These are phyloP conservation scores for Auriscalpium microsporum DNA, from an alignment of 768 basidiomycete genomes.

Conservation along the genomic window DNA sequence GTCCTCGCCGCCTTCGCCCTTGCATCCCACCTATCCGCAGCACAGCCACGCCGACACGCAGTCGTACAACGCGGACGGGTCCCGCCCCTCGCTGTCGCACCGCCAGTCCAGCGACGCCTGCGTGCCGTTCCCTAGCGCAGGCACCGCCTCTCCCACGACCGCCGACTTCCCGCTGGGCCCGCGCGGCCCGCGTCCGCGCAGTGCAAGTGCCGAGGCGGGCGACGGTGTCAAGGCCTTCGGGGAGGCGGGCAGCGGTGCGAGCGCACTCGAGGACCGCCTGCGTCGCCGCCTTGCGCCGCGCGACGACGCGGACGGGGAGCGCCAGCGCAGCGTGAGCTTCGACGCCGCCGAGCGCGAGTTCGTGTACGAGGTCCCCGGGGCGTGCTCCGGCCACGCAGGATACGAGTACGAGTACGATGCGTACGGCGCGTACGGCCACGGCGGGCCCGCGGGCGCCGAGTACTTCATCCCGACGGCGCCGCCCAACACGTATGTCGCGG, in stretches of 20 bases:
- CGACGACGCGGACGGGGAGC: background rate
- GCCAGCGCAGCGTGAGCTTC: conserved; percentile 15
- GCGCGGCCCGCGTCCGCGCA: conserved; percentile 10
- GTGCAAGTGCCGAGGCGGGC: conserved; percentile 15
- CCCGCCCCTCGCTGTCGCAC: background rate
- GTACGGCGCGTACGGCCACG: background rate
- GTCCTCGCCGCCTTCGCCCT: background rate
- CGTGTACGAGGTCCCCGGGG: background rate
- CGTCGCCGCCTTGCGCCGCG: conserved; percentile 9
- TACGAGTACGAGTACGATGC: conserved; percentile 1
- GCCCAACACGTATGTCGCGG: background rate
- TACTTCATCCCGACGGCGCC: conserved; percentile 12
- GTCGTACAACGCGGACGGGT: background rate
- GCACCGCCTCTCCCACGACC: background rate
- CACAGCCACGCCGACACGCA: background rate
- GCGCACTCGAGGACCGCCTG: conserved; percentile 10
- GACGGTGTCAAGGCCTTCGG: conserved; percentile 16
- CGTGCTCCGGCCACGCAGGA: background rate
- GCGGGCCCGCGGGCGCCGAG: background rate
- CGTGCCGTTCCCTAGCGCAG: conserved; percentile 10
- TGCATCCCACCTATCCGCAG: background rate
- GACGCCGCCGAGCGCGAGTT: background rate
- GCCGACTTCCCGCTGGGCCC: background rate
- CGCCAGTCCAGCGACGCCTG: background rate
- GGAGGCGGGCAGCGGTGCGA: background rate